phyloP scores from a whole-genome alignment of 371 early-diverging fungal genomes.

The Mucor sp. region DNA sequence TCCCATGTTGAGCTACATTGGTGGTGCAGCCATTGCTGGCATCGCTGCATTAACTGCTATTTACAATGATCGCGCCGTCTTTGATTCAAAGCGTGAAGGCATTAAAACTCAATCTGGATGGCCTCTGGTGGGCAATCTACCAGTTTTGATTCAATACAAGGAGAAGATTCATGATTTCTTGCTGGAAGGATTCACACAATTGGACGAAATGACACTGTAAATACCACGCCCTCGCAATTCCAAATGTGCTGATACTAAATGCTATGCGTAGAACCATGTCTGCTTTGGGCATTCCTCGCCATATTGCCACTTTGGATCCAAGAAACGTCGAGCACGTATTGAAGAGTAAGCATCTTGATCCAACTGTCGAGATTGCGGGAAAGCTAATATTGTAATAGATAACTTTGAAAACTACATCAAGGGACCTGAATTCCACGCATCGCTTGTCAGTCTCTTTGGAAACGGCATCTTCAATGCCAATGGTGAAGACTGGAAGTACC shows the following conservation, averaged over 20 bases:
- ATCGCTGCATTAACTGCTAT: conserved; percentile 21
- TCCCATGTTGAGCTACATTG: conserved; percentile 17
- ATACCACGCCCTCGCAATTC: neutral
- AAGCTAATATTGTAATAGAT: conserved; percentile 2
- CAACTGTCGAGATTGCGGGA: too few relatives aligned
- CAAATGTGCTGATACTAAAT: neutral
- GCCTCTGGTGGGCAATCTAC: conserved; percentile 26
- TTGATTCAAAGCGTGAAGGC: conserved; percentile 17
- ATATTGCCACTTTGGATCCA: conserved; percentile 31
- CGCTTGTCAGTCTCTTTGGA: conserved; percentile 27
- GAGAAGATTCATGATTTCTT: conserved; percentile 26
- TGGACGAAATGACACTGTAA: conserved; percentile 25
- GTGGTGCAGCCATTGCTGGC: conserved; percentile 31
- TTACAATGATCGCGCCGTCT: conserved; percentile 28
- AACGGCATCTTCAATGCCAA: conserved; percentile 45
- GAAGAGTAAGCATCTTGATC: conserved; percentile 21
- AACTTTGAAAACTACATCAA: conserved; percentile 39
- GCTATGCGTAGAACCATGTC: conserved; percentile 2
- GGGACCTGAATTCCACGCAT: conserved; percentile 28
- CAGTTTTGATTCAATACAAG: conserved; percentile 12
- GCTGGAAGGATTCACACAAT: conserved; percentile 14
- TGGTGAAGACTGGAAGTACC: conserved; percentile 44
- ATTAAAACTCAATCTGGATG: conserved; percentile 21
- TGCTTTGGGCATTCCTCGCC: conserved; percentile 16
- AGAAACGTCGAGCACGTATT: conserved; percentile 33